Conservation (phyloP, 106 monocot species). For the Phalaenopsis aphrodite region DNA sequence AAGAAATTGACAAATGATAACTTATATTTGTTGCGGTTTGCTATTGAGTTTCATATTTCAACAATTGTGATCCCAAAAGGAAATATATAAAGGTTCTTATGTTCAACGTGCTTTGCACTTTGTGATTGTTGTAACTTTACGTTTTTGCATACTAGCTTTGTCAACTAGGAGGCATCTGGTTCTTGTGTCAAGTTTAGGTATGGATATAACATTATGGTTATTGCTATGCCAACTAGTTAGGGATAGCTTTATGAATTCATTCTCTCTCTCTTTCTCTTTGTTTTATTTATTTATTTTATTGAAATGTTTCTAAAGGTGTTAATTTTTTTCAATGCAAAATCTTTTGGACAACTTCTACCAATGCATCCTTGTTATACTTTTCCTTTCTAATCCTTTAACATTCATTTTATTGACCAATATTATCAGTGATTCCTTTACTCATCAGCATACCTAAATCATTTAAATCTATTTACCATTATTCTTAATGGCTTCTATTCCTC, state of each 20-base stretch:
- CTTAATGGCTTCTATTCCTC: no score
- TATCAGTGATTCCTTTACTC: neutral
- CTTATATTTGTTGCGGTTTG: neutral
- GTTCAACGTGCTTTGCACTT: neutral
- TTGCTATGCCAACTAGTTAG: neutral
- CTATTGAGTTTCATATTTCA: neutral
- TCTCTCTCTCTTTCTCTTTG: neutral
- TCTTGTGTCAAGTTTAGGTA: neutral
- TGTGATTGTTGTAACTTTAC: neutral
- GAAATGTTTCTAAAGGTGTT: neutral
- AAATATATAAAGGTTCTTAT: neutral
- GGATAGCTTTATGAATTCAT: neutral
- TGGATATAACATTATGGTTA: neutral
- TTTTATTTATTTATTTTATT: no score
- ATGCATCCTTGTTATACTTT: neutral
- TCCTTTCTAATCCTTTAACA: neutral
- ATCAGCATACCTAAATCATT: neutral
- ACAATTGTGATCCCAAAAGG: neutral
- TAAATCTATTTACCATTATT: no score
- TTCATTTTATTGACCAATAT: neutral
- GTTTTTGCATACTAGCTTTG: neutral
- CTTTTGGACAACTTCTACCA: neutral
- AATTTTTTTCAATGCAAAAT: neutral
- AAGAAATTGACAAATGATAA: neutral
- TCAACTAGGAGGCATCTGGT: neutral